A percentile compares a stretch with the other conserved stretches of the same genome.
phyloP scores from a whole-genome alignment of 176 grass and related monocot genomes.

The Aegilops sharonensis region DNA sequence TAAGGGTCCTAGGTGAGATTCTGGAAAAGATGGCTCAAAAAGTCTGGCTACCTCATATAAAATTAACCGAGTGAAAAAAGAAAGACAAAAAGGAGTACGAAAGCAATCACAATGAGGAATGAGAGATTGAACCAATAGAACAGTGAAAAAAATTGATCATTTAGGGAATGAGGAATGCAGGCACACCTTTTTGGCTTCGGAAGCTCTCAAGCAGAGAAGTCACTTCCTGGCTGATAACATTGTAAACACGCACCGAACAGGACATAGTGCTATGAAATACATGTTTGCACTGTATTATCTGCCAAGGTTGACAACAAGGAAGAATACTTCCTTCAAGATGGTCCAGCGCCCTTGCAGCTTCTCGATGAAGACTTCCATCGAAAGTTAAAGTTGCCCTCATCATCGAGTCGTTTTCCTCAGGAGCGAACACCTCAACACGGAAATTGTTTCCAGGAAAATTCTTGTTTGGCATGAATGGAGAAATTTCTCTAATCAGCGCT shows the following conservation, averaged over 20 bases:
- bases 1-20: slow-evolving; percentile 1
- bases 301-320: slow-evolving; percentile 67
- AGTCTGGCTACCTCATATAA: slow-evolving; percentile 6
- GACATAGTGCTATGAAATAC: slow-evolving; percentile 79
- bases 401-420: slow-evolving; percentile 49
- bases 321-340: slow-evolving; percentile 72
- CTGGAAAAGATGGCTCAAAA: neutral
- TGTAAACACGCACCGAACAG: slow-evolving; percentile 60
- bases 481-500: slow-evolving; percentile 66
- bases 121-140: neutral
- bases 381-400: slow-evolving; percentile 75
- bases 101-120: neutral
- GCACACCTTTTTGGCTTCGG: slow-evolving; percentile 52
- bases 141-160: slow-evolving; percentile 1
- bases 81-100: neutral
- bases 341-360: slow-evolving; percentile 83
- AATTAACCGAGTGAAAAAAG: slow-evolving; percentile 11
- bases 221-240: slow-evolving; percentile 56
- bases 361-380: slow-evolving; percentile 75
- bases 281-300: slow-evolving; percentile 85
- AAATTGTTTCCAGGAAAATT: slow-evolving; percentile 66
- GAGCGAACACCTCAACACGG: slow-evolving; percentile 58
- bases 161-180: slow-evolving; percentile 18
- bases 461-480: slow-evolving; percentile 73
- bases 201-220: slow-evolving; percentile 61